Conservation (phyloP, 768 basidiomycete genomes). For the Amanita thiersii region DNA sequence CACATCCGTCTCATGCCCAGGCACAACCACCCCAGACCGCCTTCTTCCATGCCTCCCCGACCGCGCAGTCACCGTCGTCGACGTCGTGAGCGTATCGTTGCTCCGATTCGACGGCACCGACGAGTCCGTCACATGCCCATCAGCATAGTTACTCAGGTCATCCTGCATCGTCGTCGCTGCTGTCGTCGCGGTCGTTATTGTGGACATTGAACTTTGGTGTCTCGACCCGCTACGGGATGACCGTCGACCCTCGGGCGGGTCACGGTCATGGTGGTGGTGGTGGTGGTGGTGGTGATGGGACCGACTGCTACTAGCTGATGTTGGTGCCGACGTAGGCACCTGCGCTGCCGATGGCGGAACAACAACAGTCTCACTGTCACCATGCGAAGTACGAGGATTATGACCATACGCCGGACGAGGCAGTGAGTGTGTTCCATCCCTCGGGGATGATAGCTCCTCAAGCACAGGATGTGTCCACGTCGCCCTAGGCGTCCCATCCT, state of each 20-base stretch:
- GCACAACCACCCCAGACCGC: background rate
- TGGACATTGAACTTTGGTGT: background rate
- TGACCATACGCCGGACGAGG: too few species aligned
- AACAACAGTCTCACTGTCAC: too few species aligned
- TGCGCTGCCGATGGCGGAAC: too few species aligned
- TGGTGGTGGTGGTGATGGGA: too few species aligned
- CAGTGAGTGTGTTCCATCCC: too few species aligned
- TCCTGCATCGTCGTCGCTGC: too few species aligned
- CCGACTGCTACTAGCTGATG: too few species aligned
- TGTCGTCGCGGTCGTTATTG: slow-evolving; percentile 2
- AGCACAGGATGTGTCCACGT: background rate
- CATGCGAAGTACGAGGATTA: too few species aligned
- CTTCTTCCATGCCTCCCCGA: slow-evolving; percentile 2
- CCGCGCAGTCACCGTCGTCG: background rate
- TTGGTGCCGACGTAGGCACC: too few species aligned
- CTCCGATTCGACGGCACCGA: background rate
- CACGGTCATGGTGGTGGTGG: too few species aligned
- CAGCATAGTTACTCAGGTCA: slow-evolving; percentile 1
- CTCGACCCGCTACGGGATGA: background rate
- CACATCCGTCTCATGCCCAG: slow-evolving; percentile 9
- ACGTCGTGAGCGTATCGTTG: background rate
- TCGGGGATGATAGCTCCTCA: too few species aligned
- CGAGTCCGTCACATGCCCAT: background rate
- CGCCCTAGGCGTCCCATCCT: slow-evolving; percentile 2
- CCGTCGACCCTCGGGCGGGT: too few species aligned